phyloP scores from a whole-genome alignment of 2,329 filamentous ascomycete genomes.

The Zymoseptoria crescenta region DNA sequence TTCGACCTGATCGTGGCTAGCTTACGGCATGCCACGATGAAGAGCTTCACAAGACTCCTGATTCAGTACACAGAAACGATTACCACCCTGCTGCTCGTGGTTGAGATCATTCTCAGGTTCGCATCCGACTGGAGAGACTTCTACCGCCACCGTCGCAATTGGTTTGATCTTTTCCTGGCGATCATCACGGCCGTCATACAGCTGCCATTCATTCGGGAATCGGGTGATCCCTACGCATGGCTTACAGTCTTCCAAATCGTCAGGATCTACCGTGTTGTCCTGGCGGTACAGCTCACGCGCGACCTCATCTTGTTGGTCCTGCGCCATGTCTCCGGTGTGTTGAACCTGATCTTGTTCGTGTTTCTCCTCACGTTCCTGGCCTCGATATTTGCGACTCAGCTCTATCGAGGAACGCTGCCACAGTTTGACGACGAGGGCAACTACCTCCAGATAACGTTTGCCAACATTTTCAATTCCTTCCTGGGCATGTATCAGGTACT shows the following conservation, averaged over 20 bases:
- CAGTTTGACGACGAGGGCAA: slow-evolving; percentile 50
- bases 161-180: slow-evolving; percentile 72
- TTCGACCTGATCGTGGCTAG: slow-evolving; percentile 74
- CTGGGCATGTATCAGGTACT: slow-evolving; percentile 96
- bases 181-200: slow-evolving; percentile 78
- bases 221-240: slow-evolving; percentile 71
- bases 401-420: slow-evolving; percentile 82
- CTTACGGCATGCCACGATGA: slow-evolving; percentile 70
- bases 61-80: slow-evolving; percentile 66
- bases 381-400: slow-evolving; percentile 84
- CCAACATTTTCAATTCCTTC: slow-evolving; percentile 90
- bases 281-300: slow-evolving; percentile 79
- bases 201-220: slow-evolving; percentile 68
- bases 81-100: slow-evolving; percentile 68
- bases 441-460: slow-evolving; percentile 66
- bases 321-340: slow-evolving; percentile 83
- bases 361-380: slow-evolving; percentile 92
- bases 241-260: slow-evolving; percentile 89
- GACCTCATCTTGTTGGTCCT: slow-evolving; percentile 80
- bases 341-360: slow-evolving; percentile 92
- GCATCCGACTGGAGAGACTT: slow-evolving; percentile 73
- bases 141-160: slow-evolving; percentile 63
- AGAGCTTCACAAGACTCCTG: slow-evolving; percentile 49
- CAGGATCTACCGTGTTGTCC: slow-evolving; percentile 81
- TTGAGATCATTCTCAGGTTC: slow-evolving; percentile 78